phyloP scores from a whole-genome alignment of 495 filamentous ascomycete species.

The Xylaria nigripes region DNA sequence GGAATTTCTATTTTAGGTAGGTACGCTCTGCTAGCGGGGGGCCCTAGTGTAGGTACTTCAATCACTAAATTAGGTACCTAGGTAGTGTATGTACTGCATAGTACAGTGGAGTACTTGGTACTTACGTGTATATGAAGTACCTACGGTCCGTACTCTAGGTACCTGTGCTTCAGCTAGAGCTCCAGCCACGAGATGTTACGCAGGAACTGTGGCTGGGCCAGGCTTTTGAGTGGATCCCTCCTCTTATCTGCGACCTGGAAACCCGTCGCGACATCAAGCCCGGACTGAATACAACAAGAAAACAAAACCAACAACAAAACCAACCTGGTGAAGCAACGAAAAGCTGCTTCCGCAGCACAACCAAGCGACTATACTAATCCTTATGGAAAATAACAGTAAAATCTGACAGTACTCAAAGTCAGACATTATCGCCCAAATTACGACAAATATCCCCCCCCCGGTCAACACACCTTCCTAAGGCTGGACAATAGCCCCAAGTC shows the following conservation, averaged over 20 bases:
- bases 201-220: not conserved
- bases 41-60: too few species aligned
- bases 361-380: conserved; percentile 18
- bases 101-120: too few species aligned
- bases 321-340: conserved; percentile 9
- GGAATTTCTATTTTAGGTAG: too few species aligned
- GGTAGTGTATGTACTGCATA: too few species aligned
- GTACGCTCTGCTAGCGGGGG: too few species aligned
- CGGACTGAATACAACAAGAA: conserved; percentile 12
- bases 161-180: not conserved
- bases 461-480: not conserved
- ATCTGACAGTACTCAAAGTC: not conserved
- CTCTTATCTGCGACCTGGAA: conserved; percentile 2
- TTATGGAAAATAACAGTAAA: conserved; percentile 10
- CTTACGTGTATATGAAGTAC: too few species aligned
- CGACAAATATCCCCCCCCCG: not conserved
- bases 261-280: not conserved
- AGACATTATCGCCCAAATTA: not conserved
- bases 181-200: not conserved
- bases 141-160: too few species aligned
- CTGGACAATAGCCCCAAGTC: conserved; percentile 14
- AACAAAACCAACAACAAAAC: not conserved
- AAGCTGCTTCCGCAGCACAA: conserved; percentile 9
- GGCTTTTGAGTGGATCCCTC: not conserved
- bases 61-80: too few species aligned